These are phyloP conservation scores for Sarocladium kiliense DNA, from an alignment of 2,329 filamentous ascomycete species.

Conservation along the genomic window DNA sequence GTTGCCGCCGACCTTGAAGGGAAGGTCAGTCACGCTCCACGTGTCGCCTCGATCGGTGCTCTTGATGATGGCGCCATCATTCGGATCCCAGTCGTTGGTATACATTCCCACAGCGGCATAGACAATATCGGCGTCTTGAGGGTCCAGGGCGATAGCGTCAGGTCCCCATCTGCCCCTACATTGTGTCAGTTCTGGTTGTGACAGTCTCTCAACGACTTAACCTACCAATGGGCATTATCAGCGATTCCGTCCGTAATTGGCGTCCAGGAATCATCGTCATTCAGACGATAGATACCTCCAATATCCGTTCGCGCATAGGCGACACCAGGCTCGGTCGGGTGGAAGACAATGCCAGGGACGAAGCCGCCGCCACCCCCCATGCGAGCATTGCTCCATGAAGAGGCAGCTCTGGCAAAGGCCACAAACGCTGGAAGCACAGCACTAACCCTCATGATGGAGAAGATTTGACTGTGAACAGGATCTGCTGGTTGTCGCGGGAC, in stretches of 20 bases:
- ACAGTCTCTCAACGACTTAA: no score
- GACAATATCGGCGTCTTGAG: constrained; percentile 44
- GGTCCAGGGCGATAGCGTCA: constrained; percentile 51
- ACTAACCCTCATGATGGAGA: no score
- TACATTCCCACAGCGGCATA: constrained; percentile 53
- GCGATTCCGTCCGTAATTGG: constrained; percentile 41
- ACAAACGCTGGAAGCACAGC: no score
- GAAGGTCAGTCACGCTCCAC: constrained; percentile 42
- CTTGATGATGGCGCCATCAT: constrained; percentile 47
- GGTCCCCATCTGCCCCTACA: constrained; percentile 50
- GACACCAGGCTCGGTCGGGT: constrained; percentile 43
- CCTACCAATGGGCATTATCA: constrained; percentile 40
- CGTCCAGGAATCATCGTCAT: constrained; percentile 37
- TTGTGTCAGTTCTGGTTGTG: background rate
- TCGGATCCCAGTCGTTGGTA: constrained; percentile 56
- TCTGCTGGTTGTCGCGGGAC: no score
- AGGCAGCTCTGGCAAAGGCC: no score
- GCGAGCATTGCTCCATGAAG: constrained; percentile 40
- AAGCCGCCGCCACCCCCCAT: constrained; percentile 55
- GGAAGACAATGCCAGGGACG: constrained; percentile 51
- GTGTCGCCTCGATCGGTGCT: constrained; percentile 49
- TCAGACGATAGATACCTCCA: constrained; percentile 49
- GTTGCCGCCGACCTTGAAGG: constrained; percentile 57
- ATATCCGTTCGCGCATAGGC: constrained; percentile 53
- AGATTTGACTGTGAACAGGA: no score